Conservation (phyloP, 257 asterid genomes). For the Scutellaria galericulata region DNA sequence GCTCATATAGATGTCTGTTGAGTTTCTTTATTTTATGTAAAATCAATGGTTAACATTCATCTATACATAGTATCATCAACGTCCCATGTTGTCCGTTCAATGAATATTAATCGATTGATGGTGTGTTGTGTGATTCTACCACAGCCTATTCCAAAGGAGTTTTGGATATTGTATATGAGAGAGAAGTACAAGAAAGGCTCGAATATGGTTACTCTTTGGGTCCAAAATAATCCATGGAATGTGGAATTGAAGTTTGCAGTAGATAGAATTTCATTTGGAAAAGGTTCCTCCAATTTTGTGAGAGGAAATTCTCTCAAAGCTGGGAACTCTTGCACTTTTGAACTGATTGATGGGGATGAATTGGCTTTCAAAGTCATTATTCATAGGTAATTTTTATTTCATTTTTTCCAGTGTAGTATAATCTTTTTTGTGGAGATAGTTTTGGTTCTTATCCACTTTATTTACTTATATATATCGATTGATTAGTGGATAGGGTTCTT, state of each 20-base stretch:
- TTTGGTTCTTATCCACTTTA: too few relatives aligned
- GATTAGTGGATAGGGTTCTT: too few relatives aligned
- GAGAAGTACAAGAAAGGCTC: background rate
- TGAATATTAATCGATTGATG: background rate
- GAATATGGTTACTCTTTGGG: conserved; percentile 25
- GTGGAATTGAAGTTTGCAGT: background rate
- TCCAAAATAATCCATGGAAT: conserved; percentile 23
- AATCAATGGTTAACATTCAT: too few relatives aligned
- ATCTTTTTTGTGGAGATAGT: too few relatives aligned
- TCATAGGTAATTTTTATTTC: background rate
- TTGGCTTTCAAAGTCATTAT: conserved; percentile 31
- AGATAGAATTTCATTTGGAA: background rate
- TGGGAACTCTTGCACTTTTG: conserved; percentile 37
- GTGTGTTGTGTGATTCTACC: background rate
- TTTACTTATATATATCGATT: too few relatives aligned
- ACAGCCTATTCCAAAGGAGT: conserved; percentile 33
- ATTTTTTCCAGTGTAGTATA: background rate
- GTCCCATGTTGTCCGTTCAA: too few relatives aligned
- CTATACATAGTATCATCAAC: too few relatives aligned
- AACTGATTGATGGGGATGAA: conserved; percentile 19
- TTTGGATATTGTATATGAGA: conserved; percentile 12
- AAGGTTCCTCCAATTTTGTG: conserved; percentile 18
- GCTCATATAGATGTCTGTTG: background rate
- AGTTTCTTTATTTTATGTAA: too few relatives aligned
- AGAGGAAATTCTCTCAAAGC: conserved; percentile 24